These are phyloP conservation scores for Typha latifolia DNA, from an alignment of 176 grass and related monocot species.

Conservation along the genomic window DNA sequence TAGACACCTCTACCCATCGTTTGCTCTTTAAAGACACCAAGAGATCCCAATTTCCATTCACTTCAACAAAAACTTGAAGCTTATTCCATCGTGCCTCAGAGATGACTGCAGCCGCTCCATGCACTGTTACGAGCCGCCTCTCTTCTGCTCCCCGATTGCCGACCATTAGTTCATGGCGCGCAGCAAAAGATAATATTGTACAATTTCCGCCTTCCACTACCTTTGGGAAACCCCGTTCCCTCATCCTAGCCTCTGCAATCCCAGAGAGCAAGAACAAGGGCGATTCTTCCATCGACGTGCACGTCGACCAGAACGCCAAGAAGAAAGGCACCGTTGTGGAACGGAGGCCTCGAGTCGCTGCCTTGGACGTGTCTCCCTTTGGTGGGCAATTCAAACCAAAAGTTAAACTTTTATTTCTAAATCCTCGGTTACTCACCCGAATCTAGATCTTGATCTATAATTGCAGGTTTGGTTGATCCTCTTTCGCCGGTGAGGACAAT, in stretches of 20 bases:
- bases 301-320: not conserved
- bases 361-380: not conserved
- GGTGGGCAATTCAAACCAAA: not conserved
- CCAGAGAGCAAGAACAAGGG: not conserved
- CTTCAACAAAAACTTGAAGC: too few relatives aligned
- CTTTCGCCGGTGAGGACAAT: slow-evolving; percentile 79
- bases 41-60: too few relatives aligned
- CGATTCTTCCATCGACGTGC: not conserved
- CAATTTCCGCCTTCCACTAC: too few relatives aligned
- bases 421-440: not conserved
- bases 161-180: too few relatives aligned
- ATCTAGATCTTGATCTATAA: too few relatives aligned
- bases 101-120: too few relatives aligned
- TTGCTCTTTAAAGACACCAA: too few relatives aligned
- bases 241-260: not conserved
- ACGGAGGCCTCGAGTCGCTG: not conserved
- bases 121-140: too few relatives aligned
- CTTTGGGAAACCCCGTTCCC: not conserved
- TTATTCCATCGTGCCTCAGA: too few relatives aligned
- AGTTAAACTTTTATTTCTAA: not conserved
- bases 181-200: too few relatives aligned
- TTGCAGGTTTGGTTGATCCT: slow-evolving; percentile 47
- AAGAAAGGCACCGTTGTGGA: not conserved
- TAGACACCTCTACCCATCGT: too few relatives aligned
- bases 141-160: too few relatives aligned